Evolutionary conservation across 768 basidiomycete species (phyloP).

Genomic region (Baorangia bicolor): DNA sequence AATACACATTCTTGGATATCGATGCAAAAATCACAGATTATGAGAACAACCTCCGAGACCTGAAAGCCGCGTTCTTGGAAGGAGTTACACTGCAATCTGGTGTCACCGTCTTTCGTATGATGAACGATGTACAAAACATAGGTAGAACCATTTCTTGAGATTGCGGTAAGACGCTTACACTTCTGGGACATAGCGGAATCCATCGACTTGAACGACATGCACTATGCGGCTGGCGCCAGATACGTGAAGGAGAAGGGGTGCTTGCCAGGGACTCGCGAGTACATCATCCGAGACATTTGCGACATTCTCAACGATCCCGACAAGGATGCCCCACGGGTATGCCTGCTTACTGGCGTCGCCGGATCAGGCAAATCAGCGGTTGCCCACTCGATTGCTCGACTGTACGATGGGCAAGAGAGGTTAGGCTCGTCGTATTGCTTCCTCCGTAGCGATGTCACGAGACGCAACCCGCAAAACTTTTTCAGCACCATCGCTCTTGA

Average conservation of each 20-base stretch:
- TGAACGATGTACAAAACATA: constrained; percentile 9
- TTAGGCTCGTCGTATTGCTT: constrained; percentile 36
- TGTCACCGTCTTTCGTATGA: constrained; percentile 21
- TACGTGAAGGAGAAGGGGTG: constrained; percentile 22
- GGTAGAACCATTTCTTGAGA: background rate
- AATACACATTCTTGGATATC: constrained; percentile 18
- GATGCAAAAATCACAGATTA: constrained; percentile 19
- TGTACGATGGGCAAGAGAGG: constrained; percentile 26
- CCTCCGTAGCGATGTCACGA: constrained; percentile 11
- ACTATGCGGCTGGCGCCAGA: constrained; percentile 23
- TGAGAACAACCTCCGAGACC: constrained; percentile 17
- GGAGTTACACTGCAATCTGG: constrained; percentile 16
- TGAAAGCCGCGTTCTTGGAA: constrained; percentile 17
- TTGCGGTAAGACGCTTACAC: background rate
- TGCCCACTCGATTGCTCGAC: constrained; percentile 30
- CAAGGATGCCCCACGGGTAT: constrained; percentile 21
- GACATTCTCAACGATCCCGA: constrained; percentile 12
- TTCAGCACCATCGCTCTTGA: constrained; percentile 36
- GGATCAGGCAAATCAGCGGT: constrained; percentile 35
- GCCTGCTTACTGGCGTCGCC: constrained; percentile 26
- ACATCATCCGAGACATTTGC: constrained; percentile 18
- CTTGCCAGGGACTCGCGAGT: constrained; percentile 20
- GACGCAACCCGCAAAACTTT: constrained; percentile 24
- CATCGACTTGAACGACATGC: constrained; percentile 20
- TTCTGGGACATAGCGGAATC: constrained; percentile 6